Conservation (phyloP, 441 rosid genomes). For the Metrosideros polymorpha region DNA sequence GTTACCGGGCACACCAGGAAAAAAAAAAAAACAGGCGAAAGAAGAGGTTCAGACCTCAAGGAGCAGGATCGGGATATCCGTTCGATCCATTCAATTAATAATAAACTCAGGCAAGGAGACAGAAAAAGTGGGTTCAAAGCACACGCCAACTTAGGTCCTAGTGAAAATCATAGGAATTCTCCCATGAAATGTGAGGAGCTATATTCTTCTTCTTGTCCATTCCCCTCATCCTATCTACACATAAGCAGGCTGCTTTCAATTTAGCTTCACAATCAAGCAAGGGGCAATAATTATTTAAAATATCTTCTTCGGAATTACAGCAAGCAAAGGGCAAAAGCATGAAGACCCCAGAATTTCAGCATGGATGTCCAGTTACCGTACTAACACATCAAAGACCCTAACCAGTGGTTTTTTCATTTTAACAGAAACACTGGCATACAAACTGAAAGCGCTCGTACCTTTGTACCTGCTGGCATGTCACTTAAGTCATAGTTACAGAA, state of each 20-base stretch:
- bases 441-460: conserved; percentile 26
- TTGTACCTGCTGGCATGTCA: conserved; percentile 60
- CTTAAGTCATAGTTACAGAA: conserved; percentile 45
- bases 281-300: neutral
- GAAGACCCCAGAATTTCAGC: neutral
- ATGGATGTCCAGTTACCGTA: neutral
- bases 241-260: neutral
- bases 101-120: neutral
- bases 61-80: neutral
- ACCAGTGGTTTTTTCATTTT: neutral
- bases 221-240: neutral
- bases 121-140: neutral
- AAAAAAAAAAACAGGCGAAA: neutral
- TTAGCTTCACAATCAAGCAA: neutral
- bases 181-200: neutral
- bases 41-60: neutral
- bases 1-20: neutral
- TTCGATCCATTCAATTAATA: neutral
- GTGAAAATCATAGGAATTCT: neutral
- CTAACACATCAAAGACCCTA: neutral
- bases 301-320: neutral
- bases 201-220: neutral
- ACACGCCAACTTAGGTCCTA: neutral
- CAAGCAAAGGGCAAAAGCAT: neutral
- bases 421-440: neutral